Evolutionary conservation across 2,329 filamentous ascomycete genomes (phyloP).

Genomic region (Rhexocercosporidium sp.): DNA sequence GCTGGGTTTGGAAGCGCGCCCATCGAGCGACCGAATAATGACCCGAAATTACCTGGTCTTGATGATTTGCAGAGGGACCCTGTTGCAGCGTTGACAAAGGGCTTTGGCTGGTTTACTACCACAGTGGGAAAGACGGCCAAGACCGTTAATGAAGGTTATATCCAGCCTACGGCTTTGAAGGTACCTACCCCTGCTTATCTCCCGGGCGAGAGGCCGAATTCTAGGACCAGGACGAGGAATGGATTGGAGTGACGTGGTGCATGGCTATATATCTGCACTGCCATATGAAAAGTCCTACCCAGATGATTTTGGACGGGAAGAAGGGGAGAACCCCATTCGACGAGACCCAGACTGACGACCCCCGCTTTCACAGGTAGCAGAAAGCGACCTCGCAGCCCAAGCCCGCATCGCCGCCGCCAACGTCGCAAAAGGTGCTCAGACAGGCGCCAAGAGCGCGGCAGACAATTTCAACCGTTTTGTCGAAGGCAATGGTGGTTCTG

Average conservation of each 20-base stretch:
- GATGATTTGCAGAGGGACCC: slow-evolving; percentile 93
- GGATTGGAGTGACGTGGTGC: background rate
- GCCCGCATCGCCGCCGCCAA: slow-evolving; percentile 67
- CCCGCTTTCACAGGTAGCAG: slow-evolving; percentile 65
- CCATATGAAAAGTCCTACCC: background rate
- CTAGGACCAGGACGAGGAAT: background rate
- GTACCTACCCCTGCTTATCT: slow-evolving; percentile 51
- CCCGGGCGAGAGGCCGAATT: background rate
- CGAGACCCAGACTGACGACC: slow-evolving; percentile 26
- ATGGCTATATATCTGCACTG: no score
- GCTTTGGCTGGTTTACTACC: slow-evolving; percentile 91
- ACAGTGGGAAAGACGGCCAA: slow-evolving; percentile 91
- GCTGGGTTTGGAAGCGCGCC: slow-evolving; percentile 83
- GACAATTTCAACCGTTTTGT: slow-evolving; percentile 87
- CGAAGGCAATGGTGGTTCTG: slow-evolving; percentile 64
- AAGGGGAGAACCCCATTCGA: background rate
- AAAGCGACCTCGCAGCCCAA: slow-evolving; percentile 77
- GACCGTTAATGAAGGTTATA: slow-evolving; percentile 86
- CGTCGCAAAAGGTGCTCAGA: slow-evolving; percentile 68
- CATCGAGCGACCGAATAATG: slow-evolving; percentile 50
- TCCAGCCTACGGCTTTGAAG: slow-evolving; percentile 91
- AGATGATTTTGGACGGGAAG: no score
- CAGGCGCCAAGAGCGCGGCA: slow-evolving; percentile 75
- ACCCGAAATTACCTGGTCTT: slow-evolving; percentile 65
- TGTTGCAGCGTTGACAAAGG: slow-evolving; percentile 84